Evolutionary conservation across 2,329 filamentous ascomycete species (phyloP).

Genomic region (Penicillium sumatraense): DNA sequence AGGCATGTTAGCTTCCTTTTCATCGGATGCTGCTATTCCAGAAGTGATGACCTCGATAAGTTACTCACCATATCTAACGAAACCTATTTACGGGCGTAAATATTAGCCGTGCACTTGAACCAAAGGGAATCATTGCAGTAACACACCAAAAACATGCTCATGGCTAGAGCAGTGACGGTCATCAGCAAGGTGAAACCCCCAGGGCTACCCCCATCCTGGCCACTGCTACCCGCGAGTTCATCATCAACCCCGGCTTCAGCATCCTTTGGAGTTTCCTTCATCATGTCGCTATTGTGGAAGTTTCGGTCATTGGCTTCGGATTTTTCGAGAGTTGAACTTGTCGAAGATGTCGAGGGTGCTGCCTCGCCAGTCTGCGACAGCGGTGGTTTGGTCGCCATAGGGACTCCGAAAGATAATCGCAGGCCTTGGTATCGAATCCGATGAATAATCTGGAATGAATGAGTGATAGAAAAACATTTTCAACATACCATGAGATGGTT

Average conservation of each 20-base stretch:
- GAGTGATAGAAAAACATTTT: not conserved
- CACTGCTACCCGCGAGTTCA: no score
- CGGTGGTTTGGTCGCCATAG: no score
- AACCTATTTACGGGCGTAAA: not conserved
- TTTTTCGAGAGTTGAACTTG: not conserved
- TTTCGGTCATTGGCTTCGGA: not conserved
- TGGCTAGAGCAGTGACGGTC: conserved; percentile 7
- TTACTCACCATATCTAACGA: conserved; percentile 2
- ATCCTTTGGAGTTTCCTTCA: not conserved
- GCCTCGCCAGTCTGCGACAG: no score
- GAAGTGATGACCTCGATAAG: not conserved
- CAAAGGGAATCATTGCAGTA: not conserved
- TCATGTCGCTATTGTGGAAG: no score
- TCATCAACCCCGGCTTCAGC: not conserved
- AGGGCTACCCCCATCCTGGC: not conserved
- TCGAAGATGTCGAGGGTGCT: no score
- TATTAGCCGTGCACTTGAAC: not conserved
- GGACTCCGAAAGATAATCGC: no score
- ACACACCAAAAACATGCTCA: conserved; percentile 16
- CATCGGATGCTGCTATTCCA: not conserved
- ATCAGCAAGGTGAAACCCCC: conserved; percentile 5
- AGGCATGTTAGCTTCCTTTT: not conserved
- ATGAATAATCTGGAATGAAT: not conserved
- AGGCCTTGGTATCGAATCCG: no score
- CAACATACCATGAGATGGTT: no score